Conservation (phyloP, 2,329 filamentous ascomycete species). For the Tolypocladium ophioglossoides region DNA sequence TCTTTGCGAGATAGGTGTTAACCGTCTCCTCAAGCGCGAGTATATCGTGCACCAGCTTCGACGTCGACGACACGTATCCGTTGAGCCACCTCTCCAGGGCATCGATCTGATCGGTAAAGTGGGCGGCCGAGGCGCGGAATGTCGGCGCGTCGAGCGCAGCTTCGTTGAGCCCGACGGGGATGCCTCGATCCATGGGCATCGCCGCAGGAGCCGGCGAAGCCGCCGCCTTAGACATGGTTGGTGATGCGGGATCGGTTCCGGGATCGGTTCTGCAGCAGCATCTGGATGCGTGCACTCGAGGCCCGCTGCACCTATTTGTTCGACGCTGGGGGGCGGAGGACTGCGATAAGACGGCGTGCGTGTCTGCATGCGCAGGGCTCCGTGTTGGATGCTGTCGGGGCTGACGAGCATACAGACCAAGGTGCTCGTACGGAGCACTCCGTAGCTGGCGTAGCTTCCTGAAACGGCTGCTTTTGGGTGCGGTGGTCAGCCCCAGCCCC, state of each 20-base stretch:
- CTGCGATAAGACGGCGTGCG: neutral
- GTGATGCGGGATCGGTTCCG: neutral
- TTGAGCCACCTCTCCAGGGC: slow-evolving; percentile 86
- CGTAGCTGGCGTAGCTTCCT: neutral
- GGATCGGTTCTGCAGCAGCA: slow-evolving; percentile 1
- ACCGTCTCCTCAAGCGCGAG: slow-evolving; percentile 69
- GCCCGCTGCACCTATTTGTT: neutral
- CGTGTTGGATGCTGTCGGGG: neutral
- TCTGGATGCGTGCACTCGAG: neutral
- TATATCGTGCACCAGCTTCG: slow-evolving; percentile 50
- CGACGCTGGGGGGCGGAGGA: neutral
- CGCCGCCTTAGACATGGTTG: slow-evolving; percentile 10
- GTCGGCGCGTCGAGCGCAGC: slow-evolving; percentile 93
- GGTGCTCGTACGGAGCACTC: too few relatives aligned
- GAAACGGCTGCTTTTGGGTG: too few relatives aligned
- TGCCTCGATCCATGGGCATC: slow-evolving; percentile 24
- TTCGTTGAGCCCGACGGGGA: slow-evolving; percentile 83
- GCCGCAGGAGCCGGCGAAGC: slow-evolving; percentile 9
- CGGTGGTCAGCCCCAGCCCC: too few relatives aligned
- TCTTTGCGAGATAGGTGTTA: slow-evolving; percentile 63
- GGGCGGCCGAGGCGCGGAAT: slow-evolving; percentile 75
- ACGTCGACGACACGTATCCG: slow-evolving; percentile 40
- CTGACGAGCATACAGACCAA: too few relatives aligned
- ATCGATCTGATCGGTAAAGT: slow-evolving; percentile 89
- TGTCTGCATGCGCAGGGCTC: neutral